These are phyloP conservation scores for Fusarium buxicola DNA, from an alignment of 2,329 filamentous ascomycete genomes.

Conservation along the genomic window DNA sequence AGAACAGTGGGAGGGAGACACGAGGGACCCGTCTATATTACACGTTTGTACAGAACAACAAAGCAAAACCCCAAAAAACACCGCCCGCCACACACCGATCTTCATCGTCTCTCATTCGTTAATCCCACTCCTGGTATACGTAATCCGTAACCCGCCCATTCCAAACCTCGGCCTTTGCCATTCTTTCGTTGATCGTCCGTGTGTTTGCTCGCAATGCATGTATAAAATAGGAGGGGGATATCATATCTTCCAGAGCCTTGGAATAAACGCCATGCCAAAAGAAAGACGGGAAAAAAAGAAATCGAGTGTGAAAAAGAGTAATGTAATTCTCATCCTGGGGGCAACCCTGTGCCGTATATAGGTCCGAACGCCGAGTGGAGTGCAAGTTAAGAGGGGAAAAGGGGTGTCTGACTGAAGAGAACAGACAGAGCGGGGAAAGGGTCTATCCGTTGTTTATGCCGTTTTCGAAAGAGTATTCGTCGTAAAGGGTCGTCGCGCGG, in stretches of 20 bases:
- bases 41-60: slow-evolving; percentile 33
- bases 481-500: slow-evolving; percentile 8
- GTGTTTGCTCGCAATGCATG: slow-evolving; percentile 29
- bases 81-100: slow-evolving; percentile 9
- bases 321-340: slow-evolving; percentile 24
- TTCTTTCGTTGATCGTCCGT: slow-evolving; percentile 28
- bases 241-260: slow-evolving; percentile 44
- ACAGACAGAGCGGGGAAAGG: neutral
- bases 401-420: neutral
- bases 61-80: slow-evolving; percentile 11
- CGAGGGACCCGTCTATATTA: slow-evolving; percentile 39
- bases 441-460: slow-evolving; percentile 17
- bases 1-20: slow-evolving; percentile 5
- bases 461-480: slow-evolving; percentile 4
- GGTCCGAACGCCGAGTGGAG: slow-evolving; percentile 39
- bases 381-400: slow-evolving; percentile 14
- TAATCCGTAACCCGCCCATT: slow-evolving; percentile 7
- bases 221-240: slow-evolving; percentile 44
- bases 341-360: slow-evolving; percentile 20
- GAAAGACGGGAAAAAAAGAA: slow-evolving; percentile 1
- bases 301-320: neutral
- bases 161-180: slow-evolving; percentile 6
- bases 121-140: slow-evolving; percentile 23
- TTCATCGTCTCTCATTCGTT: slow-evolving; percentile 28
- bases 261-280: slow-evolving; percentile 43